phyloP scores from a whole-genome alignment of 2,329 filamentous ascomycete species.

The Aspergillus alliaceus region DNA sequence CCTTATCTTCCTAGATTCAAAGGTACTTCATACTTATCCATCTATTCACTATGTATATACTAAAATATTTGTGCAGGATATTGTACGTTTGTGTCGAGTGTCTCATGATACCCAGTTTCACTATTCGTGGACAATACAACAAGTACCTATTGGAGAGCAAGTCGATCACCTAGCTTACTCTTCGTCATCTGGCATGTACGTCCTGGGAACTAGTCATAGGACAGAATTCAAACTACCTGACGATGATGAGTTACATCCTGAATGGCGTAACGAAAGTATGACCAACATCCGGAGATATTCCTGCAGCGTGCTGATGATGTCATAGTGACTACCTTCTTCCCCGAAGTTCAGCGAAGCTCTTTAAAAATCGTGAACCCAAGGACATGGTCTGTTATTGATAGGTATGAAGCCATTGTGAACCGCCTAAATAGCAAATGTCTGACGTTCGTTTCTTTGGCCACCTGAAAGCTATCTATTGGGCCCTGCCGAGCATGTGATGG shows the following conservation, averaged over 20 bases:
- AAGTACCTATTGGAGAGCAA: conserved; percentile 69
- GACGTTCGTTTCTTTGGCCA: conserved; percentile 2
- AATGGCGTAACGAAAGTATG: conserved; percentile 72
- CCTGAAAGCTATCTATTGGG: conserved; percentile 63
- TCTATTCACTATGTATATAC: not conserved
- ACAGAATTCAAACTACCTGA: conserved; percentile 80
- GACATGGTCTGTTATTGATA: conserved; percentile 78
- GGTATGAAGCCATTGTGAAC: conserved; percentile 31
- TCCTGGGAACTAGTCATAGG: conserved; percentile 67
- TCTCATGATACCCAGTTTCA: conserved; percentile 69
- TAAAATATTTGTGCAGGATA: conserved; percentile 50
- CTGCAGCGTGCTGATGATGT: conserved; percentile 11
- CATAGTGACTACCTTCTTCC: conserved; percentile 57
- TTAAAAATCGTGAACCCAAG: conserved; percentile 77
- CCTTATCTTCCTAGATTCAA: conserved; percentile 76
- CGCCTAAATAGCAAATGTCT: conserved; percentile 1
- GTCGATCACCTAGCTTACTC: conserved; percentile 76
- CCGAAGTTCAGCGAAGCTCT: conserved; percentile 68
- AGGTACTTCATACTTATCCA: conserved; percentile 31
- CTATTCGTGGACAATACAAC: conserved; percentile 72
- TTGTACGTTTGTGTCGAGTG: conserved; percentile 71
- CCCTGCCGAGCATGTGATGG: conserved; percentile 73
- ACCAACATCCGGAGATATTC: not conserved
- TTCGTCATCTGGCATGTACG: conserved; percentile 70
- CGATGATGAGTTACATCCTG: conserved; percentile 78